Evolutionary conservation across 441 rosid genomes (phyloP).

Genomic region (Corymbia calophylla): DNA sequence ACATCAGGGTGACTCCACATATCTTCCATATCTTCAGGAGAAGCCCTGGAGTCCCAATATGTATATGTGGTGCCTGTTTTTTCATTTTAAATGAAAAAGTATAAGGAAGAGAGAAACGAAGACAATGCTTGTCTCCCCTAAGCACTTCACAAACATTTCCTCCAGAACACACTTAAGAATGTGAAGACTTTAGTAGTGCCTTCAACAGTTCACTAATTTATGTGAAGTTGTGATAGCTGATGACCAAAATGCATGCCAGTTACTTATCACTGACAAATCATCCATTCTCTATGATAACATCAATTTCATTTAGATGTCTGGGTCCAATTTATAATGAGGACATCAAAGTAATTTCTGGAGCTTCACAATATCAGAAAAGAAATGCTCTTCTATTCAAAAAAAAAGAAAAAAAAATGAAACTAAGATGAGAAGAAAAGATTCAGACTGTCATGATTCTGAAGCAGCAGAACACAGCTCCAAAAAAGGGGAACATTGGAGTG

Average conservation of each 20-base stretch:
- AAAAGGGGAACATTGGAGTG: not conserved
- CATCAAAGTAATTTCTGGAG: not conserved
- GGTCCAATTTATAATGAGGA: not conserved
- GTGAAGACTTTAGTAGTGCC: not conserved
- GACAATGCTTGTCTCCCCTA: not conserved
- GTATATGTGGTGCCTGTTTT: slow-evolving; percentile 31
- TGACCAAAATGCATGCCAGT: not conserved
- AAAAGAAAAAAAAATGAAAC: not conserved
- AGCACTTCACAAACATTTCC: not conserved
- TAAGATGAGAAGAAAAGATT: not conserved
- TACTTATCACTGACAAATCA: not conserved
- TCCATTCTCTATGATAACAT: not conserved
- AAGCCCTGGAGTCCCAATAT: slow-evolving; percentile 62
- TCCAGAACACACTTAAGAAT: not conserved
- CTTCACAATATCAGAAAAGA: not conserved
- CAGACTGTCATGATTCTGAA: not conserved
- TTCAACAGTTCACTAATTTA: not conserved
- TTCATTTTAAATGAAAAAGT: not conserved
- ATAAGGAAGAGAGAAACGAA: not conserved
- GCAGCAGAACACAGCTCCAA: not conserved
- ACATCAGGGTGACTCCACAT: slow-evolving; percentile 76
- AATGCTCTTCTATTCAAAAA: not conserved
- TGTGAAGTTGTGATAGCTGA: not conserved
- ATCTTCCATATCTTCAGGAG: slow-evolving; percentile 82
- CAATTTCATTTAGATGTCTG: not conserved